A percentile compares a stretch with the other conserved stretches of the same genome.
Evolutionary conservation across 768 basidiomycete genomes (phyloP).

Genomic region (Boletus tomentosulus): DNA sequence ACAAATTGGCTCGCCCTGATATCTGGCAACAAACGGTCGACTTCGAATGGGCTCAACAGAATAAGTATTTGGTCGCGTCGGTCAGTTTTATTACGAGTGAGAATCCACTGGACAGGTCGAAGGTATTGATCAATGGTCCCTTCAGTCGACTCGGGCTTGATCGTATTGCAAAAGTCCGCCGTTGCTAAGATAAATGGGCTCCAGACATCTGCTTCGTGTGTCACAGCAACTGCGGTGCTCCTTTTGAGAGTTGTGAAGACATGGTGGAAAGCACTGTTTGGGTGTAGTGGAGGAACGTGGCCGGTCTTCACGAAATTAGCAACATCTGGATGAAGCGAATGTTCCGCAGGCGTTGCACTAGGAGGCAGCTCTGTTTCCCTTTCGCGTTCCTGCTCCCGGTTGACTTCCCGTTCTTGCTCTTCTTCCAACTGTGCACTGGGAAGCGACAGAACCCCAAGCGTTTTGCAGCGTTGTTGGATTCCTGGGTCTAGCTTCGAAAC

Average conservation of each 20-base stretch:
- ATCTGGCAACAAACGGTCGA: neutral
- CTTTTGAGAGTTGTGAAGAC: neutral
- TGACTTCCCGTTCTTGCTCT: conserved; percentile 36
- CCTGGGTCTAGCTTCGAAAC: neutral
- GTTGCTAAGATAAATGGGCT: conserved; percentile 2
- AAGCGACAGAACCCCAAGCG: conserved; percentile 8
- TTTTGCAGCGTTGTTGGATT: conserved; percentile 3
- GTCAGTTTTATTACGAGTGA: neutral
- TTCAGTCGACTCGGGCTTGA: neutral
- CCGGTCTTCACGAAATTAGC: neutral
- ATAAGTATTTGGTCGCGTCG: neutral
- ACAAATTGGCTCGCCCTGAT: neutral
- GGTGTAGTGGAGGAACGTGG: neutral
- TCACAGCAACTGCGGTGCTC: neutral
- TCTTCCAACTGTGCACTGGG: conserved; percentile 30
- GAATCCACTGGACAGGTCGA: conserved; percentile 2
- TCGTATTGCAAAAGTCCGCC: neutral
- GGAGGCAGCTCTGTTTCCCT: neutral
- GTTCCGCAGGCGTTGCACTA: neutral
- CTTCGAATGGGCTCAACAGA: conserved; percentile 2
- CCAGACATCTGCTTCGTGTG: neutral
- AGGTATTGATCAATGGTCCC: neutral
- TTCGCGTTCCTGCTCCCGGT: neutral
- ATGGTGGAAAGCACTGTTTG: neutral
- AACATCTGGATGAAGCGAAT: conserved; percentile 2